Percentiles rank a stretch among this genome's conserved stretches.
These are phyloP conservation scores for Curvularia sp. DNA, from an alignment of 2,329 filamentous ascomycete genomes.

Conservation along the genomic window DNA sequence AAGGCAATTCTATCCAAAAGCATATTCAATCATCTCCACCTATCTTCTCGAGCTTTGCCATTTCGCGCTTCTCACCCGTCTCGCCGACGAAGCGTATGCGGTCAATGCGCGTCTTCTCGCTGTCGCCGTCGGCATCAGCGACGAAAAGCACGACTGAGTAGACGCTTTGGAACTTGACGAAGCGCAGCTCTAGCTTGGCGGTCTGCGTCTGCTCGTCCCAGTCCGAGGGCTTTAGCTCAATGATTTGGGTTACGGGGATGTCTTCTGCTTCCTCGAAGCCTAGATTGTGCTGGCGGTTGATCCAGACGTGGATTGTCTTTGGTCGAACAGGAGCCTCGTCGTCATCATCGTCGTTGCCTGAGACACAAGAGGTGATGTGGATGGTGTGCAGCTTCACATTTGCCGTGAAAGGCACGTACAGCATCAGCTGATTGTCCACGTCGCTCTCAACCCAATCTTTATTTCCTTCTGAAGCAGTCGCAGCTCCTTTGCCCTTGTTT, in stretches of 20 bases:
- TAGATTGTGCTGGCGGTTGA: conserved; percentile 86
- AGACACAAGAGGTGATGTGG: conserved; percentile 83
- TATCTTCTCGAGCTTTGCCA: conserved; percentile 95
- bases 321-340: conserved; percentile 82
- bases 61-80: conserved; percentile 86
- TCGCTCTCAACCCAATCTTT: conserved; percentile 94
- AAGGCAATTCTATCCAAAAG: too few species aligned
- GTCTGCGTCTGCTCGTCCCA: conserved; percentile 68
- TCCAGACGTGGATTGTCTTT: conserved; percentile 82
- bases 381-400: conserved; percentile 87
- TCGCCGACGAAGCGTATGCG: conserved; percentile 84
- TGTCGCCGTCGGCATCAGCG: conserved; percentile 77
- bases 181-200: conserved; percentile 70
- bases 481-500: conserved; percentile 56
- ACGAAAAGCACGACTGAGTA: conserved; percentile 87
- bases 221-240: conserved; percentile 75
- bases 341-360: conserved; percentile 62
- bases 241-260: conserved; percentile 77
- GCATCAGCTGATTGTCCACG: conserved; percentile 93
- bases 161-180: conserved; percentile 97
- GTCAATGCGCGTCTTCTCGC: conserved; percentile 85
- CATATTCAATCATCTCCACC: conserved; percentile 65
- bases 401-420: conserved; percentile 88
- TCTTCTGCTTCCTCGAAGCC: conserved; percentile 96
- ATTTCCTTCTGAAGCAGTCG: conserved; percentile 52